Evolutionary conservation across 176 grass and related monocot genomes (phyloP), one percentile per base, ranked within the genome.

Genomic region (Guadua angustifolia): DNA sequence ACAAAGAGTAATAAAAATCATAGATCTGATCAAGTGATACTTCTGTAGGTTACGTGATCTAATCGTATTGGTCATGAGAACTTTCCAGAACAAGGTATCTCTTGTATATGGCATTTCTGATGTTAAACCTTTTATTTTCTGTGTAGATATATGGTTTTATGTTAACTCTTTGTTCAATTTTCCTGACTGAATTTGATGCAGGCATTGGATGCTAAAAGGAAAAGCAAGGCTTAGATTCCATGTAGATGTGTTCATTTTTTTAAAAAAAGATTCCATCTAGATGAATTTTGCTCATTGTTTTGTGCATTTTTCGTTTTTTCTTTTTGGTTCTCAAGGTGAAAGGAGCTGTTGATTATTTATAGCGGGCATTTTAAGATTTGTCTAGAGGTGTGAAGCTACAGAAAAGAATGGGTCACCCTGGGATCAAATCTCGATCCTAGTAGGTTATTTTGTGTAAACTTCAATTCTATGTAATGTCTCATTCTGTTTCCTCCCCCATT

Each of bases 51-150:
- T 88, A 51, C 93, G 93, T 8, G 95, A 98, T 83, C 65, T 98
- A 55, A 95, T 98, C n/a, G 95, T 98, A 82, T 58, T 95, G 55
- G 90, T 94, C 49, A 84, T 95, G 83, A 95, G 93, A 95, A 83
- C 79, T 85, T 98, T 98, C 62, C 93, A 92, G 89, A 83, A 66
- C 45, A 98, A 92, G 95, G 95, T 98, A 92, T 62, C 76, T 82
- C 62, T 58, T 83, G 12, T 53, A 68, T 74, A 63, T 26, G 12
- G 4, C 66, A 81, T 71, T 90, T 73, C 13, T 66, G 25, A 66
- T 74, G 70, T 19, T 66, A 58, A 65, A 58, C 59, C 51, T 38
- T 82, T 22, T 3, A 0, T 50, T 77, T 26, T 52, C 5, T 81
- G 58, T 61, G n/a, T 38, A 44, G 52, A 64, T 79, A 43, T 65